Evolutionary conservation across 495 filamentous ascomycete genomes (phyloP).

Genomic region (Neurospora intermedia): DNA sequence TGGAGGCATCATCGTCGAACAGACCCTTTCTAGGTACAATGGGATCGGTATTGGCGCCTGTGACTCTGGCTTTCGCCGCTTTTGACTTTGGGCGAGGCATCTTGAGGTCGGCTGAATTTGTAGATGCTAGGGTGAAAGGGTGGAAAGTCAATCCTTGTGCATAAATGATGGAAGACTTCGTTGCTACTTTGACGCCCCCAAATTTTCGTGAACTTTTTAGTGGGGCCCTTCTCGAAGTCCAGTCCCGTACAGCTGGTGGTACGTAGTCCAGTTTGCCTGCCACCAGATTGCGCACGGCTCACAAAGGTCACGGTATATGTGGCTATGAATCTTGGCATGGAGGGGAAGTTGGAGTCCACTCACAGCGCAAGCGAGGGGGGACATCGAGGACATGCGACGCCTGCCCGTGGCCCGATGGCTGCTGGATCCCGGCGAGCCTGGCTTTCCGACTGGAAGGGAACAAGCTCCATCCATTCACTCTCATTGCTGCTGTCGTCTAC

Average conservation of each 20-base stretch:
- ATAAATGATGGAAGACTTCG: neutral
- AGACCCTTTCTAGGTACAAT: conserved; percentile 14
- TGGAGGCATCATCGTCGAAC: conserved; percentile 26
- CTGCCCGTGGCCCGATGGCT: neutral
- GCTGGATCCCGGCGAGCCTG: conserved; percentile 5
- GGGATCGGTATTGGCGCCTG: neutral
- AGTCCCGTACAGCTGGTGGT: neutral
- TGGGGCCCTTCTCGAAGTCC: conserved; percentile 5
- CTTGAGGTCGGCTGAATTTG: neutral
- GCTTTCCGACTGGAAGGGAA: neutral
- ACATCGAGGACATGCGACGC: conserved; percentile 5
- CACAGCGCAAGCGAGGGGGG: neutral
- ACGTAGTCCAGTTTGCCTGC: neutral
- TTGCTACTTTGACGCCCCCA: neutral
- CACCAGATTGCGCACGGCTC: neutral
- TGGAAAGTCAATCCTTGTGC: neutral
- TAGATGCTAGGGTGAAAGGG: neutral
- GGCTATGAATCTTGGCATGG: neutral
- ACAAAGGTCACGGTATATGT: neutral
- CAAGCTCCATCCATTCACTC: neutral
- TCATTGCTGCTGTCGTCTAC: conserved; percentile 5
- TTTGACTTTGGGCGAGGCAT: conserved; percentile 12
- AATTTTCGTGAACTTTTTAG: conserved; percentile 14
- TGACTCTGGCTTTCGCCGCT: conserved; percentile 3
- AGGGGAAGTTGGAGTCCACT: conserved; percentile 1